These are phyloP conservation scores for Fusarium protoensiforme DNA, from an alignment of 2,329 filamentous ascomycete species.

Conservation along the genomic window DNA sequence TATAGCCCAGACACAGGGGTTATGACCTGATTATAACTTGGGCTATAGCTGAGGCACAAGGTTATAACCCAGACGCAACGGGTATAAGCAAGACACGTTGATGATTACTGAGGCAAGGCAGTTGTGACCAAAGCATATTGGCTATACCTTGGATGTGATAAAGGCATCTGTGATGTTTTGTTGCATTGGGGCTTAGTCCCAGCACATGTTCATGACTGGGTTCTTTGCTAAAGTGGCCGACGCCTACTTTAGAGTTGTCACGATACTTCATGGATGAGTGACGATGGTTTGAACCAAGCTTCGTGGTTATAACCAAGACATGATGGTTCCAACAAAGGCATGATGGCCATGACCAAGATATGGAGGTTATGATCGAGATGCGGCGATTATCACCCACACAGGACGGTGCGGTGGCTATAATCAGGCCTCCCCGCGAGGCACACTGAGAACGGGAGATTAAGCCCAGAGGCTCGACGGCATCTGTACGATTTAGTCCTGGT, in stretches of 20 bases:
- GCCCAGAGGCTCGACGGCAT: no score
- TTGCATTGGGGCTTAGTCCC: no score
- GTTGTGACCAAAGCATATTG: neutral
- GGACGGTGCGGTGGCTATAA: no score
- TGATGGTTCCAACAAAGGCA: neutral
- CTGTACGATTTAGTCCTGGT: fast-evolving
- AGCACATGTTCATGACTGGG: no score
- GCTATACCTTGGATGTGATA: no score
- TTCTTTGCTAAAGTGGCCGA: neutral
- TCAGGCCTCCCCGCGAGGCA: no score
- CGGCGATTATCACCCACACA: no score
- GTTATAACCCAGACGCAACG: neutral
- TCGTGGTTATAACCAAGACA: neutral
- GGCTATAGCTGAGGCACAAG: neutral
- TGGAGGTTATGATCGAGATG: no score
- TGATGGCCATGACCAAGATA: neutral
- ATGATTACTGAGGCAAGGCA: neutral
- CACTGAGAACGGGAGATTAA: neutral
- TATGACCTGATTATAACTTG: neutral
- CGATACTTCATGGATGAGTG: neutral
- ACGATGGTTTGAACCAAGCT: neutral
- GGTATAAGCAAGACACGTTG: no score
- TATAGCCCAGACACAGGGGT: neutral
- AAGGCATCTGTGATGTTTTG: no score
- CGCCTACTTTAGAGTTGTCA: no score